These are phyloP conservation scores for Pestalotiopsis sp. DNA, from an alignment of 2,329 filamentous ascomycete genomes.

Conservation along the genomic window DNA sequence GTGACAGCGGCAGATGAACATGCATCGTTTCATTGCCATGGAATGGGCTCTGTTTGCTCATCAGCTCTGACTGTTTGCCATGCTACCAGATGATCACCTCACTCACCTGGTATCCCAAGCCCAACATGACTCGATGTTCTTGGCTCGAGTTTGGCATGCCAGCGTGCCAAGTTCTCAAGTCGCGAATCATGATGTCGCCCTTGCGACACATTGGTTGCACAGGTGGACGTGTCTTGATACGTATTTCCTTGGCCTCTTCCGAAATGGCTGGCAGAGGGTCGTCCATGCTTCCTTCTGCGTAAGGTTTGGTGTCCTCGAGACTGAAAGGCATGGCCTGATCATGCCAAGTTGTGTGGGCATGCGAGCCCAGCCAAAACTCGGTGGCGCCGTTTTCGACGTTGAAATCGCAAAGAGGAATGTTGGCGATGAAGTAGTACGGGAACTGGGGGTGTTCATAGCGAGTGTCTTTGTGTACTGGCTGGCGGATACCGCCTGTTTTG, in stretches of 20 bases:
- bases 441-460: conserved; percentile 36
- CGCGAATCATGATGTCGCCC: conserved; percentile 33
- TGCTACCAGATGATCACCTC: background rate
- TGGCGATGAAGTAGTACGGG: conserved; percentile 42
- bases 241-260: conserved; percentile 21
- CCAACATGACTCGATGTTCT: conserved; percentile 29
- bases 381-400: conserved; percentile 36
- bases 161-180: conserved; percentile 33
- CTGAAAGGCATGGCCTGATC: conserved; percentile 33
- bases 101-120: conserved; percentile 26
- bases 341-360: conserved; percentile 30
- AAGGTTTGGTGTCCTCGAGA: conserved; percentile 1
- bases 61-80: background rate
- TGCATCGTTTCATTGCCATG: conserved; percentile 1
- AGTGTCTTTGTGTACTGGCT: conserved; percentile 41
- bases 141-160: conserved; percentile 34
- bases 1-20: background rate
- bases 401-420: conserved; percentile 39
- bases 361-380: conserved; percentile 44
- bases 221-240: conserved; percentile 27
- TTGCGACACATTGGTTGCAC: conserved; percentile 25
- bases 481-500: conserved; percentile 36
- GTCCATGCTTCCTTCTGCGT: background rate
- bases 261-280: conserved; percentile 19
- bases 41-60: background rate